These are phyloP conservation scores for Malus hybrid DNA, from an alignment of 331 rosid species.

Conservation along the genomic window DNA sequence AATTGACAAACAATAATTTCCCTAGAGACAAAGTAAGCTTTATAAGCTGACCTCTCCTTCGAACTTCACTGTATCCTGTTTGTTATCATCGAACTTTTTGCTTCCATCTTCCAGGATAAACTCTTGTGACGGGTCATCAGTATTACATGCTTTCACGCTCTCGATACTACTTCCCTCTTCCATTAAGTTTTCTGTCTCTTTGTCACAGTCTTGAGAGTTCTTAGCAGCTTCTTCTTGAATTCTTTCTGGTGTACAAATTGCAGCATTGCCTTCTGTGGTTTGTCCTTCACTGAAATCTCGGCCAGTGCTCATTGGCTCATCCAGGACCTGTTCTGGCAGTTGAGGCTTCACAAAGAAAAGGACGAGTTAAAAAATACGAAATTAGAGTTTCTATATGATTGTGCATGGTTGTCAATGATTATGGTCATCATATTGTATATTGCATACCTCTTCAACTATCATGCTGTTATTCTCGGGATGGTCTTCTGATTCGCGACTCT, in stretches of 20 bases:
- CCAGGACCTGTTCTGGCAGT: not conserved
- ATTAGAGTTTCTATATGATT: not conserved
- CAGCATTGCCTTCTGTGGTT: not conserved
- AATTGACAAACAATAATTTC: not conserved
- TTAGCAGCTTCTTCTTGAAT: constrained; percentile 10
- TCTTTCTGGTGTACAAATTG: constrained; percentile 1
- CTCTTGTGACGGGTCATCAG: constrained; percentile 1
- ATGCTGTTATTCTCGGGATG: not conserved
- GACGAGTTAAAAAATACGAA: not conserved
- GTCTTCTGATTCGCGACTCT: not conserved
- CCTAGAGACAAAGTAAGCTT: not conserved
- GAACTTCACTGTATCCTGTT: not conserved
- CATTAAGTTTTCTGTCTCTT: constrained; percentile 10
- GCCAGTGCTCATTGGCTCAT: not conserved
- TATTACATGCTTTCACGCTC: constrained; percentile 8
- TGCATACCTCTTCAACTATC: not conserved
- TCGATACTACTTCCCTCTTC: constrained; percentile 15
- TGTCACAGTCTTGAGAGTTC: not conserved
- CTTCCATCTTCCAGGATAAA: constrained; percentile 10
- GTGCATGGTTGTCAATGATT: too few relatives aligned
- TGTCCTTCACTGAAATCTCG: constrained; percentile 3
- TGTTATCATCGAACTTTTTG: not conserved
- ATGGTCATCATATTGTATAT: too few relatives aligned
- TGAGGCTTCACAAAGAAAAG: not conserved
- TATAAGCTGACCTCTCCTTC: constrained; percentile 23